phyloP scores from a whole-genome alignment of 148 eudicot genomes.

The Silene conica region DNA sequence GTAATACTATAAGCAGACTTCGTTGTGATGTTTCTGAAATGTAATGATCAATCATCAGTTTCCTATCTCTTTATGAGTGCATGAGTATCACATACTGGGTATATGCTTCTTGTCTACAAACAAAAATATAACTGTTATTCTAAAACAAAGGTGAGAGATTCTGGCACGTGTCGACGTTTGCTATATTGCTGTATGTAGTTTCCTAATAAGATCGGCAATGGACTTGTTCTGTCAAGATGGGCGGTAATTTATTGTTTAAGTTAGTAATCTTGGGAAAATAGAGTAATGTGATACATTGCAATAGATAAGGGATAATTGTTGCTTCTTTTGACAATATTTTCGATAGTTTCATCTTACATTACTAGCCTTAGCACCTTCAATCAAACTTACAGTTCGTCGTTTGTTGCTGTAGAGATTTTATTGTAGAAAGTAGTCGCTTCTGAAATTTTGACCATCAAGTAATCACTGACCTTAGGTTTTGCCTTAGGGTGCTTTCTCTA shows the following conservation, averaged over 20 bases:
- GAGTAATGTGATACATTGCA: too few species aligned
- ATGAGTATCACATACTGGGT: background rate
- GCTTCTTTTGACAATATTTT: too few species aligned
- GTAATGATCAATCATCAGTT: background rate
- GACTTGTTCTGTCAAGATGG: too few species aligned
- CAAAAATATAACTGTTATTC: too few species aligned
- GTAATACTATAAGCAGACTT: background rate
- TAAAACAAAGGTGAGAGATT: too few species aligned
- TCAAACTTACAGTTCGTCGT: background rate
- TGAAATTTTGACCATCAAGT: background rate
- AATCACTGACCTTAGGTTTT: background rate
- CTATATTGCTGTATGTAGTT: too few species aligned
- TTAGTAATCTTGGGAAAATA: too few species aligned
- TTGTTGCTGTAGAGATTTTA: background rate
- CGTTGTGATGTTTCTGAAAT: background rate
- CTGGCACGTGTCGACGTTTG: too few species aligned
- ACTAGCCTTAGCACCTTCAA: background rate
- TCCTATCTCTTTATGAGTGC: background rate
- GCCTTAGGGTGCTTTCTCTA: background rate
- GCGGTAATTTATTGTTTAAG: background rate
- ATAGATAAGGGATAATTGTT: too few species aligned
- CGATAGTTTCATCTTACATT: background rate
- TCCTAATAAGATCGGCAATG: too few species aligned
- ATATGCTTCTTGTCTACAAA: background rate
- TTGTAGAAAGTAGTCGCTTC: background rate